phyloP scores from a whole-genome alignment of 2,329 filamentous ascomycete genomes.

The Penicillium polonicum region DNA sequence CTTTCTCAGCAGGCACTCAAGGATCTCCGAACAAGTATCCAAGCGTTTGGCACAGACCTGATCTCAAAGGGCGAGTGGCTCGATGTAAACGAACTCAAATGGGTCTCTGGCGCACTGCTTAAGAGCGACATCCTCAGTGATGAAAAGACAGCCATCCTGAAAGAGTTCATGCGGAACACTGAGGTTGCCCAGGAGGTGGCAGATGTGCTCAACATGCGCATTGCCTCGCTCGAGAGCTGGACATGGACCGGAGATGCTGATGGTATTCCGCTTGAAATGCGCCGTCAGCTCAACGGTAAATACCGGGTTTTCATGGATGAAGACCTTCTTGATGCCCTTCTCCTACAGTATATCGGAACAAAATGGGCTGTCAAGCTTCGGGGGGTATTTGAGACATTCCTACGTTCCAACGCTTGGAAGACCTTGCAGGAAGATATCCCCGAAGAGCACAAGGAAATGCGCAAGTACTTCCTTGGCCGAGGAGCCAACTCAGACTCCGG shows the following conservation, averaged over 20 bases:
- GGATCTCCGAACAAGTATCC: constrained; percentile 41
- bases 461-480: constrained; percentile 46
- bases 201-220: constrained; percentile 58
- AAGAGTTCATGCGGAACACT: constrained; percentile 51
- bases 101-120: constrained; percentile 52
- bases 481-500: constrained; percentile 7
- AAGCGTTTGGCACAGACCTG: constrained; percentile 37
- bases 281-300: constrained; percentile 56
- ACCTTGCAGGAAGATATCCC: constrained; percentile 33
- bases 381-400: constrained; percentile 38
- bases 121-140: constrained; percentile 52
- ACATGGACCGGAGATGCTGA: constrained; percentile 45
- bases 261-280: constrained; percentile 50
- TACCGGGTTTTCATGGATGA: constrained; percentile 62
- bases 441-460: constrained; percentile 43
- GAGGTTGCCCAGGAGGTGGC: constrained; percentile 54
- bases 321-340: constrained; percentile 56
- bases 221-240: constrained; percentile 54
- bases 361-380: constrained; percentile 53
- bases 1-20: constrained; percentile 45
- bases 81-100: constrained; percentile 42
- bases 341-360: constrained; percentile 56
- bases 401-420: constrained; percentile 45
- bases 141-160: constrained; percentile 52
- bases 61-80: constrained; percentile 40